Percentiles rank a stretch among this genome's conserved stretches.
Conservation (phyloP, 163 green algal species). For the Prototheca wickerhamii region DNA sequence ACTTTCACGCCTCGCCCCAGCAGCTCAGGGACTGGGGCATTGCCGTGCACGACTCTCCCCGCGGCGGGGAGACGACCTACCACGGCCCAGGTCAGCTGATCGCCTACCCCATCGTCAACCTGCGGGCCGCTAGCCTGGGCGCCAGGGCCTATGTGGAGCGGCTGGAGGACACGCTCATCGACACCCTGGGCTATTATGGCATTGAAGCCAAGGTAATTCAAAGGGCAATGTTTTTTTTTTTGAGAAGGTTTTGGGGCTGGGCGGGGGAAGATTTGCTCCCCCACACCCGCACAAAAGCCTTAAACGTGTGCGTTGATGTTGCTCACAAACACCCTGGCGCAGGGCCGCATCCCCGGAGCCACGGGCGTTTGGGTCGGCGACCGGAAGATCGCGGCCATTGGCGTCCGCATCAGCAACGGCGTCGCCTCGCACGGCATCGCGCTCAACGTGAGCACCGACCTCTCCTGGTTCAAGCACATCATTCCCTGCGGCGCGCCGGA, state of each 20-base stretch:
- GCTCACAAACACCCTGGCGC: too few relatives aligned
- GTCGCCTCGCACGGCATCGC: slow-evolving; percentile 92
- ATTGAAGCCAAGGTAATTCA: slow-evolving; percentile 33
- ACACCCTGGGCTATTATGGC: slow-evolving; percentile 35
- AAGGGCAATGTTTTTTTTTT: not conserved
- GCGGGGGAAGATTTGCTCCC: not conserved
- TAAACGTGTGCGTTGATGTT: too few relatives aligned
- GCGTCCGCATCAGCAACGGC: slow-evolving; percentile 82
- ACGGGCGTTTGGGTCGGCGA: slow-evolving; percentile 91
- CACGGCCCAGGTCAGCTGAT: slow-evolving; percentile 78
- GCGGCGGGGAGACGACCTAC: slow-evolving; percentile 45
- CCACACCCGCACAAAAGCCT: not conserved
- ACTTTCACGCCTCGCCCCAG: slow-evolving; percentile 37
- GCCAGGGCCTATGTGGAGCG: slow-evolving; percentile 78
- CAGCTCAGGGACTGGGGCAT: slow-evolving; percentile 3
- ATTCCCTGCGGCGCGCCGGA: slow-evolving; percentile 89
- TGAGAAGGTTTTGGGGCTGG: not conserved
- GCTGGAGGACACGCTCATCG: slow-evolving; percentile 79
- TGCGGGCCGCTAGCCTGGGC: slow-evolving; percentile 52
- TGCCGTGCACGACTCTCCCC: slow-evolving; percentile 9
- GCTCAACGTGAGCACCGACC: slow-evolving; percentile 80
- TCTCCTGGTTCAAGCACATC: slow-evolving; percentile 74
- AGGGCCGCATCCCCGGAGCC: slow-evolving; percentile 60
- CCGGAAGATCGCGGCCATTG: slow-evolving; percentile 88
- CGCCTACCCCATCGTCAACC: slow-evolving; percentile 67